phyloP scores from a whole-genome alignment of 2,329 filamentous ascomycete genomes.

The Sporothrix euskadiensis region DNA sequence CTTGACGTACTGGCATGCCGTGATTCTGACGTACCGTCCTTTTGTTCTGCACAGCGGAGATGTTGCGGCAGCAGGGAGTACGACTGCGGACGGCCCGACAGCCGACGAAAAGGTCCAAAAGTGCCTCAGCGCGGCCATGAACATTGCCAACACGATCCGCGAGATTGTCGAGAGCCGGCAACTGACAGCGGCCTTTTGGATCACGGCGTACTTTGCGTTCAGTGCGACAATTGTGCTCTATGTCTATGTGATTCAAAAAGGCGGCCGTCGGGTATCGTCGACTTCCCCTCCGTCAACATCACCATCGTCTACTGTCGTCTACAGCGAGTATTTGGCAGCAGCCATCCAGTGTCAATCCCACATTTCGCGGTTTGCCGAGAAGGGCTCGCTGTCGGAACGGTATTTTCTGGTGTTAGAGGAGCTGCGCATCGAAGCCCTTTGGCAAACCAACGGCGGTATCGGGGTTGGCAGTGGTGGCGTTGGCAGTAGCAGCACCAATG shows the following conservation, averaged over 20 bases:
- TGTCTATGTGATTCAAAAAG: slow-evolving; percentile 46
- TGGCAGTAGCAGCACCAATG: background rate
- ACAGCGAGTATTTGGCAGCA: slow-evolving; percentile 40
- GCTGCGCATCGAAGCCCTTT: slow-evolving; percentile 25
- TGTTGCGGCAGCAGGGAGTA: background rate
- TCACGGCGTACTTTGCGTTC: slow-evolving; percentile 48
- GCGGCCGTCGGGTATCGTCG: background rate
- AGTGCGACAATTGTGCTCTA: slow-evolving; percentile 48
- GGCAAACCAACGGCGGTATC: background rate
- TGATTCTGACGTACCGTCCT: slow-evolving; percentile 44
- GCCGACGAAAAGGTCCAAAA: slow-evolving; percentile 24
- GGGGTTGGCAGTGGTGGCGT: background rate
- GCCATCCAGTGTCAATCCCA: slow-evolving; percentile 46
- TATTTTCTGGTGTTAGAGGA: slow-evolving; percentile 37
- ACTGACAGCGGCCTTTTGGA: slow-evolving; percentile 46
- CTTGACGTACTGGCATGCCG: slow-evolving; percentile 46
- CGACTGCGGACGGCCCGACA: background rate
- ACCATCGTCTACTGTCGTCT: slow-evolving; percentile 32
- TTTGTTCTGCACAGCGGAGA: slow-evolving; percentile 40
- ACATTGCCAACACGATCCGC: slow-evolving; percentile 43
- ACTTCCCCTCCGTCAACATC: slow-evolving; percentile 30
- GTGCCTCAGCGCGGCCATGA: slow-evolving; percentile 45
- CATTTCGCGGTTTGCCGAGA: slow-evolving; percentile 42
- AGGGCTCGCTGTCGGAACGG: slow-evolving; percentile 44
- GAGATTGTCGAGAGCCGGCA: slow-evolving; percentile 41